A percentile compares a stretch with the other conserved stretches of the same genome.
phyloP scores from a whole-genome alignment of 441 rosid genomes.

The Theobroma grandiflorum region DNA sequence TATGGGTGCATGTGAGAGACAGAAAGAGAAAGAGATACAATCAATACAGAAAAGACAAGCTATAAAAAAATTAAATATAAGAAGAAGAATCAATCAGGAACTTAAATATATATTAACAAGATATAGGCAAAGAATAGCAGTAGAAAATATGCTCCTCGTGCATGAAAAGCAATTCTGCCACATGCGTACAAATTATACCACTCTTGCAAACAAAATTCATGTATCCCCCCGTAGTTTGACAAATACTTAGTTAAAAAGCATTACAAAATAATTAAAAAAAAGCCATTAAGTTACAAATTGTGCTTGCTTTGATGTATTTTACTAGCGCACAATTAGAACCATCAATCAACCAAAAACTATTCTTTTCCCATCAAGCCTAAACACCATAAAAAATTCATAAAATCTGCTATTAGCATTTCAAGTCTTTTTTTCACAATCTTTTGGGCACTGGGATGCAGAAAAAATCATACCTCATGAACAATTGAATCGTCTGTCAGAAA shows the following conservation, averaged over 20 bases:
- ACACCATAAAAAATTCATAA: not conserved
- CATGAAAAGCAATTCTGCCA: not conserved
- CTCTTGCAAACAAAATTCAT: not conserved
- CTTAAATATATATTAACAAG: not conserved
- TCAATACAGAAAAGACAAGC: not conserved
- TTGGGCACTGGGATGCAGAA: not conserved
- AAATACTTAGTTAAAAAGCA: not conserved
- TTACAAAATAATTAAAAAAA: not conserved
- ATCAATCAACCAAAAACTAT: not conserved
- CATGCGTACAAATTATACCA: not conserved
- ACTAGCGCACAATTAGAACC: not conserved
- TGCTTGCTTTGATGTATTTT: not conserved
- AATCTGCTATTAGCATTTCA: not conserved
- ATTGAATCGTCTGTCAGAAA: slow-evolving; percentile 55
- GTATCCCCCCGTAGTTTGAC: not conserved
- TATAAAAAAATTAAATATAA: slow-evolving; percentile 2
- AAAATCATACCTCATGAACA: slow-evolving; percentile 65
- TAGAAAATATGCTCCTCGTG: not conserved
- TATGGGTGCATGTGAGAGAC: slow-evolving; percentile 21
- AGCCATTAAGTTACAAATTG: not conserved
- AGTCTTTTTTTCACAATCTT: not conserved
- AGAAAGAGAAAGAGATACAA: not conserved
- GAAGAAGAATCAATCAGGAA: not conserved
- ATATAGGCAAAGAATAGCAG: not conserved
- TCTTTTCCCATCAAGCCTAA: slow-evolving; percentile 5